Conservation (phyloP, 805 yeast species). For the Yarrowia divulgata region DNA sequence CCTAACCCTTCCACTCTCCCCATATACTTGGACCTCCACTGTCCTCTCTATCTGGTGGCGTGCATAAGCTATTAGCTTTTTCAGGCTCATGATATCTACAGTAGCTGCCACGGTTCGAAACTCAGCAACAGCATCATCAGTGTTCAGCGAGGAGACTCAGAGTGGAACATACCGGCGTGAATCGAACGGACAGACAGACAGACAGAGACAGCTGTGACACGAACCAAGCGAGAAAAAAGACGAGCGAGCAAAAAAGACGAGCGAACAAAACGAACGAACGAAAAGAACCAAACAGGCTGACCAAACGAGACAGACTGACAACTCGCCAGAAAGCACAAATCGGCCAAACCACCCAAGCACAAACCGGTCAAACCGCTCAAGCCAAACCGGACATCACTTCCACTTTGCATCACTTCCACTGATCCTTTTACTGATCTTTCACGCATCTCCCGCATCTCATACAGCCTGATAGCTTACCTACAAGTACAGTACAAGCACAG, state of each 20-base stretch:
- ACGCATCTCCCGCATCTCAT: background rate
- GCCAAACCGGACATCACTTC: too few relatives aligned
- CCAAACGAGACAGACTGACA: too few relatives aligned
- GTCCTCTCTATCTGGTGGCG: background rate
- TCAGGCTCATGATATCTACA: background rate
- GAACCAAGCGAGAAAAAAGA: background rate
- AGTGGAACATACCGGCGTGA: background rate
- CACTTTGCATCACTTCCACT: background rate
- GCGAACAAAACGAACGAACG: too few relatives aligned
- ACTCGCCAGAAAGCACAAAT: too few relatives aligned
- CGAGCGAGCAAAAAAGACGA: background rate
- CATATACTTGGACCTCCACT: background rate
- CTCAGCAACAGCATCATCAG: slow-evolving; percentile 2
- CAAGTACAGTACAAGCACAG: background rate
- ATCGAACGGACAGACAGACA: background rate
- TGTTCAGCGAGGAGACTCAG: slow-evolving; percentile 6
- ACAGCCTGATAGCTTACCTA: background rate
- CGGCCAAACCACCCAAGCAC: too few relatives aligned
- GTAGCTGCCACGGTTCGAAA: background rate
- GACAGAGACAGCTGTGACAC: slow-evolving; percentile 23
- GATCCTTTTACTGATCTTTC: background rate
- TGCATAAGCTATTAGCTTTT: slow-evolving; percentile 3
- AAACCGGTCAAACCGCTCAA: background rate
- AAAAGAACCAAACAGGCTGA: background rate
- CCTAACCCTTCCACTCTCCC: background rate